phyloP scores from a whole-genome alignment of 2,329 filamentous ascomycete genomes.

The Colletotrichum graminicola region DNA sequence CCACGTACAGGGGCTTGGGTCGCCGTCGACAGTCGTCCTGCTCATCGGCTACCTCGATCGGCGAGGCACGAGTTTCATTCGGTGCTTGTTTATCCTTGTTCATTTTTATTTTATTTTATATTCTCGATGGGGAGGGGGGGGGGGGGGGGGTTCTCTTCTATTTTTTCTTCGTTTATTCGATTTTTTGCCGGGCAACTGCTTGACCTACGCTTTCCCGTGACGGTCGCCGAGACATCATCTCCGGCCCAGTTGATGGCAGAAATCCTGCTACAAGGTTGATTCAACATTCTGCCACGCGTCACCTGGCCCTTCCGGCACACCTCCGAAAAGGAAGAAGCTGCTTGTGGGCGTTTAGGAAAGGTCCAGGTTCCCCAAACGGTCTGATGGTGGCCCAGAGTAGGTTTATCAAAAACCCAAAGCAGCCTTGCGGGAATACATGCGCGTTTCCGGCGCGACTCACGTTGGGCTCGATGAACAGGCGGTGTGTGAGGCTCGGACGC shows the following conservation, averaged over 20 bases:
- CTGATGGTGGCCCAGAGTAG: conserved; percentile 10
- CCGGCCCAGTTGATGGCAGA: conserved; percentile 12
- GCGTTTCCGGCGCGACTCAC: background rate
- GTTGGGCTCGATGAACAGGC: conserved; percentile 5
- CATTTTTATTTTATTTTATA: too few relatives aligned
- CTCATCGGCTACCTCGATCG: background rate
- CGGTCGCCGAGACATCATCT: background rate
- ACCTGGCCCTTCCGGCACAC: conserved; percentile 5
- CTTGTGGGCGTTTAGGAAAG: conserved; percentile 27
- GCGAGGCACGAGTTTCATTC: background rate
- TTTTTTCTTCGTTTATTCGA: accelerated
- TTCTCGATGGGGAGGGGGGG: too few relatives aligned
- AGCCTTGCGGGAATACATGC: conserved; percentile 11
- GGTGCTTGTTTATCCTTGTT: background rate
- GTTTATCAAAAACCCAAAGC: conserved; percentile 25
- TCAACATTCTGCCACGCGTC: background rate
- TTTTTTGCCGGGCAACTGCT: background rate
- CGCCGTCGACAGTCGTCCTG: conserved; percentile 12
- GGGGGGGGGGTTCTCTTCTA: too few relatives aligned
- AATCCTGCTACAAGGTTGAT: background rate
- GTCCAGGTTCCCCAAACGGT: conserved; percentile 6
- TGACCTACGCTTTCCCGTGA: background rate
- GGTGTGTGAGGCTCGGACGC: conserved; percentile 23
- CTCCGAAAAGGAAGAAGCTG: conserved; percentile 6
- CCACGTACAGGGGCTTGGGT: conserved; percentile 7